These are phyloP conservation scores for Bretziella fagacearum DNA, from an alignment of 2,329 filamentous ascomycete genomes.

Conservation along the genomic window DNA sequence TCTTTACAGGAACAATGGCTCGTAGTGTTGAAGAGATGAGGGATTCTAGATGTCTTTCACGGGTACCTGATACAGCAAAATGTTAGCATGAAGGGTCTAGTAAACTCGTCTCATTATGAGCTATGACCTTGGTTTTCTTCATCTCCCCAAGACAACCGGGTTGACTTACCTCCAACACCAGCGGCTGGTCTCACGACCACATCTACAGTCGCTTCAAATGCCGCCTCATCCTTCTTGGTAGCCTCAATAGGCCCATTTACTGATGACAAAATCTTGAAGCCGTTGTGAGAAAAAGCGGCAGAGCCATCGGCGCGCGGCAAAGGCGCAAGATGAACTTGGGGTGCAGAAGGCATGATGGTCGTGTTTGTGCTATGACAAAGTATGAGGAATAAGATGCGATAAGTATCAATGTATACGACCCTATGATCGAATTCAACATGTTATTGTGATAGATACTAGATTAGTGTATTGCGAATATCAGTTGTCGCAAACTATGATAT, in stretches of 20 bases:
- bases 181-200: constrained; percentile 75
- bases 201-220: constrained; percentile 80
- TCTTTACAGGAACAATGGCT: constrained; percentile 56
- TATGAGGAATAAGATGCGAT: background rate
- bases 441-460: too few relatives aligned
- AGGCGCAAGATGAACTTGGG: constrained; percentile 36
- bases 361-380: constrained; percentile 6
- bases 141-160: background rate
- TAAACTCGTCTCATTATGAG: background rate
- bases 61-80: constrained; percentile 43
- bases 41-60: constrained; percentile 68
- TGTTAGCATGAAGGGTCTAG: background rate
- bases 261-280: constrained; percentile 66
- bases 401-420: background rate
- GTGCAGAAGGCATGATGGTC: constrained; percentile 21
- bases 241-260: constrained; percentile 92
- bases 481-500: too few relatives aligned
- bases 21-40: constrained; percentile 55
- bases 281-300: constrained; percentile 54
- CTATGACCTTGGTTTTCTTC: background rate
- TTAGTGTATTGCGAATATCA: too few relatives aligned
- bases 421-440: too few relatives aligned
- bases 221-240: constrained; percentile 63
- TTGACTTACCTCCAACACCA: constrained; percentile 55
- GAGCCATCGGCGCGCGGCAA: constrained; percentile 65